Percentiles rank a stretch among this genome's conserved stretches.
phyloP scores from a whole-genome alignment of 2,329 filamentous ascomycete species.

The Botrytis elliptica region DNA sequence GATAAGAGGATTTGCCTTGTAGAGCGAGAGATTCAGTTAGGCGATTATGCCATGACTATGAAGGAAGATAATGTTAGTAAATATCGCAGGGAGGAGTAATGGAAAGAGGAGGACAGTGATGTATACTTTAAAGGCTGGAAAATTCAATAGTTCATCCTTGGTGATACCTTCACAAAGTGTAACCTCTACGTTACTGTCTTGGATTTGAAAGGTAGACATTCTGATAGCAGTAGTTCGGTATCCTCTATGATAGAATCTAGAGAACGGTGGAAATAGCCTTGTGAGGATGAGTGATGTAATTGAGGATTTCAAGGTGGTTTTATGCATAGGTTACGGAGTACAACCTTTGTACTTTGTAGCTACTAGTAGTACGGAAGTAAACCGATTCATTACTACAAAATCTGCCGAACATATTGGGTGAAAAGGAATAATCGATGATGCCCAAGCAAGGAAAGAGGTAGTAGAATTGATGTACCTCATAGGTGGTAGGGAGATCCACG shows the following conservation, averaged over 20 bases:
- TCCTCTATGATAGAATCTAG: neutral
- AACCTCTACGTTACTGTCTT: constrained; percentile 43
- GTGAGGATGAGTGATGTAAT: constrained; percentile 8
- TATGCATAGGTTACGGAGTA: constrained; percentile 3
- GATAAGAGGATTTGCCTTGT: constrained; percentile 43
- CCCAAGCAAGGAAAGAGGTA: neutral
- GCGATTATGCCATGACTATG: constrained; percentile 18
- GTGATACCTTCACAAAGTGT: constrained; percentile 48
- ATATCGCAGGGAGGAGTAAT: neutral
- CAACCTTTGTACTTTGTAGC: neutral
- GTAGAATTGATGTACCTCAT: neutral
- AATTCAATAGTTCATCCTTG: constrained; percentile 45
- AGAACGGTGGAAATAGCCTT: neutral
- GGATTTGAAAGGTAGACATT: constrained; percentile 45
- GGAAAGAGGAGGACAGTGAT: neutral
- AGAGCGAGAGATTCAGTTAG: constrained; percentile 14
- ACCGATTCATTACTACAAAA: neutral
- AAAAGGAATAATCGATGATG: neutral
- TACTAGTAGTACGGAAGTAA: neutral
- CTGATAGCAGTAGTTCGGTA: neutral
- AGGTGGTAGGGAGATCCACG: neutral
- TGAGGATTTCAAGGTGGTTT: neutral
- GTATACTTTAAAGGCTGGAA: constrained; percentile 50
- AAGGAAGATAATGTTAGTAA: neutral
- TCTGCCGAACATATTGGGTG: constrained; percentile 5